A percentile compares a stretch with the other conserved stretches of the same genome.
Evolutionary conservation across 2,329 filamentous ascomycete species (phyloP).

Genomic region (Diaporthe australafricana): DNA sequence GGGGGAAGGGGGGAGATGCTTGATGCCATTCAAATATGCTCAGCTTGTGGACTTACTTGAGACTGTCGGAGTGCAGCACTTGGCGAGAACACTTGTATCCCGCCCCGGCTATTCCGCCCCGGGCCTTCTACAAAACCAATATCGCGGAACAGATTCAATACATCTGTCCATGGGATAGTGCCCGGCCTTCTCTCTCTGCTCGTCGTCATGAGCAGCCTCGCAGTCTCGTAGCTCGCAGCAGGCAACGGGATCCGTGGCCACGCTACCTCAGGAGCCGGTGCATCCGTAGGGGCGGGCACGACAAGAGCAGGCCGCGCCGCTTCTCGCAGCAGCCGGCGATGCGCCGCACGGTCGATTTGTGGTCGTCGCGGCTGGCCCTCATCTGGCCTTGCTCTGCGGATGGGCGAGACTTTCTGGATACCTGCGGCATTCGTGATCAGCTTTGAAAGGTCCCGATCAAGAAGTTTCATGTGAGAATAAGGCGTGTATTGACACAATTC

Average conservation of each 20-base stretch:
- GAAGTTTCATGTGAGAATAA: no score
- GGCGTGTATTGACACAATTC: no score
- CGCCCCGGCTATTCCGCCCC: not conserved
- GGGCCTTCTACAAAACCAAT: not conserved
- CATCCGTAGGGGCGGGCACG: not conserved
- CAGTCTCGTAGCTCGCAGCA: not conserved
- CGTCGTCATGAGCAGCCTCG: not conserved
- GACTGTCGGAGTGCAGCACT: not conserved
- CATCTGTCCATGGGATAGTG: not conserved
- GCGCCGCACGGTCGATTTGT: not conserved
- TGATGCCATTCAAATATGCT: no score
- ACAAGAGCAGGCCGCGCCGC: fast-evolving
- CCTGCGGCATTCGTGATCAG: not conserved
- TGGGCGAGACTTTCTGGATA: not conserved
- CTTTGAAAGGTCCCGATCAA: not conserved
- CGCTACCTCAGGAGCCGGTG: not conserved
- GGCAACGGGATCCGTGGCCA: not conserved
- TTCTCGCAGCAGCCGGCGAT: not conserved
- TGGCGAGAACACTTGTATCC: not conserved
- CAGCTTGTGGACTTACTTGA: not conserved
- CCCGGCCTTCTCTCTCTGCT: not conserved
- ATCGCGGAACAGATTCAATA: not conserved
- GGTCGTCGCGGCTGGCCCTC: not conserved
- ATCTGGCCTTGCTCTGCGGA: not conserved
- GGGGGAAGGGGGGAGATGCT: no score